phyloP scores from a whole-genome alignment of 2,329 filamentous ascomycete species.

The Alternaria burnsii region DNA sequence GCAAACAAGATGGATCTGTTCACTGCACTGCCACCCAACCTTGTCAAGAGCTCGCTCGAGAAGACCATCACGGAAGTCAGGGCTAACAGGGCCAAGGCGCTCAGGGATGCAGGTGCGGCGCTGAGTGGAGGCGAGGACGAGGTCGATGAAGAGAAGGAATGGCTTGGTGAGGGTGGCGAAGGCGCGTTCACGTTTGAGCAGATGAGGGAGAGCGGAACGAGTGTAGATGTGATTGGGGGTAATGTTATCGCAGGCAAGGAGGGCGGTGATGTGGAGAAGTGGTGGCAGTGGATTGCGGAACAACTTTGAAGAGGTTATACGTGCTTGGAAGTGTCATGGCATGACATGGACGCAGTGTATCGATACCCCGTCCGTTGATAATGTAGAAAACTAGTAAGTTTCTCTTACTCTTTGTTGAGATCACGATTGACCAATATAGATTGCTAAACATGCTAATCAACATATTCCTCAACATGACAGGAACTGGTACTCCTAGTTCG shows the following conservation, averaged over 20 bases:
- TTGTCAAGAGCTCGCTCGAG: constrained; percentile 80
- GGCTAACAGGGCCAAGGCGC: constrained; percentile 75
- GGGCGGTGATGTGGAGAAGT: constrained; percentile 76
- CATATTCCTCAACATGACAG: neutral
- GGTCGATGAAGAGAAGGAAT: constrained; percentile 74
- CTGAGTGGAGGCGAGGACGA: constrained; percentile 61
- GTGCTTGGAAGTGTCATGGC: neutral
- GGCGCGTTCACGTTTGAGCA: constrained; percentile 80
- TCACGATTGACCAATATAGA: neutral
- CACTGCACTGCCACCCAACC: constrained; percentile 80
- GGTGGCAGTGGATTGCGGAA: constrained; percentile 90
- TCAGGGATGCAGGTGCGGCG: constrained; percentile 82
- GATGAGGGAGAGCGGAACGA: constrained; percentile 83
- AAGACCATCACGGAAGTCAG: constrained; percentile 82
- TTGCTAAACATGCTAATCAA: too few relatives aligned
- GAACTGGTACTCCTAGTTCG: neutral
- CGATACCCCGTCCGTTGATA: neutral
- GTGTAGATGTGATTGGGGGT: constrained; percentile 79
- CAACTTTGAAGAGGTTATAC: constrained; percentile 63
- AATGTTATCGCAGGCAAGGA: constrained; percentile 67
- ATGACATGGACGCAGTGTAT: neutral
- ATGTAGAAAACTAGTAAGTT: neutral
- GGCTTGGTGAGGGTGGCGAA: constrained; percentile 82
- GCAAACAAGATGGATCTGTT: constrained; percentile 98
- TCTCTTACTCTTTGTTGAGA: neutral